Evolutionary conservation across 352 stramenopile species (phyloP).

Genomic region (Blastocystis sp.): DNA sequence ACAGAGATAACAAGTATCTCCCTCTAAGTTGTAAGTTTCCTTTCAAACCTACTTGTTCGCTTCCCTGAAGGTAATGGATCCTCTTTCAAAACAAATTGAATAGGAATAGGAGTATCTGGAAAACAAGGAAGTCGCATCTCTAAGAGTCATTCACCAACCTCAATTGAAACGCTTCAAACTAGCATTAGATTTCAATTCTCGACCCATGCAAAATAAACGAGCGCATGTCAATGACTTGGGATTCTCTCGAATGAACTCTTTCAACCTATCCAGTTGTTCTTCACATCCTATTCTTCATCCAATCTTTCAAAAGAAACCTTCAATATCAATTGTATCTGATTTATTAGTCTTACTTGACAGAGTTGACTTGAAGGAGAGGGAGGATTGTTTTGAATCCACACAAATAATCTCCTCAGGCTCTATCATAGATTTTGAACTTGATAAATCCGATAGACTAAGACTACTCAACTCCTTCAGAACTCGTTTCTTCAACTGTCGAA

Average conservation of each 20-base stretch:
- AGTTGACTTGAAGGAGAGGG: not conserved
- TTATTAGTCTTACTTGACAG: not conserved
- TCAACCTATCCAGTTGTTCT: not conserved
- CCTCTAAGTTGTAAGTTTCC: not conserved
- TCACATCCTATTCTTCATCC: not conserved
- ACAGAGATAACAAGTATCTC: conserved; percentile 15
- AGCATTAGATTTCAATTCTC: not conserved
- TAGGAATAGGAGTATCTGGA: conserved; percentile 2
- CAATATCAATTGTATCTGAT: not conserved
- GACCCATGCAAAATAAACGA: conserved; percentile 32
- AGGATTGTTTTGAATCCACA: not conserved
- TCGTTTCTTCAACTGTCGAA: conserved; percentile 27
- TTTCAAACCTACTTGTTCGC: not conserved
- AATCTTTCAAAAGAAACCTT: not conserved
- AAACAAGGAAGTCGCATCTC: conserved; percentile 32
- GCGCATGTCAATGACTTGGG: not conserved
- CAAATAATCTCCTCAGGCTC: conserved; percentile 4
- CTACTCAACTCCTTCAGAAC: not conserved
- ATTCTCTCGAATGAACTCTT: not conserved
- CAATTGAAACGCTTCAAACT: not conserved
- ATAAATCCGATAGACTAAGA: not conserved
- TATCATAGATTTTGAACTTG: not conserved
- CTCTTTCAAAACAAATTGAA: conserved; percentile 28
- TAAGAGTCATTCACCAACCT: not conserved
- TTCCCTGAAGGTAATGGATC: not conserved